Evolutionary conservation across 1,284 basidiomycete species (phyloP).

Genomic region (Puccinia polysora): DNA sequence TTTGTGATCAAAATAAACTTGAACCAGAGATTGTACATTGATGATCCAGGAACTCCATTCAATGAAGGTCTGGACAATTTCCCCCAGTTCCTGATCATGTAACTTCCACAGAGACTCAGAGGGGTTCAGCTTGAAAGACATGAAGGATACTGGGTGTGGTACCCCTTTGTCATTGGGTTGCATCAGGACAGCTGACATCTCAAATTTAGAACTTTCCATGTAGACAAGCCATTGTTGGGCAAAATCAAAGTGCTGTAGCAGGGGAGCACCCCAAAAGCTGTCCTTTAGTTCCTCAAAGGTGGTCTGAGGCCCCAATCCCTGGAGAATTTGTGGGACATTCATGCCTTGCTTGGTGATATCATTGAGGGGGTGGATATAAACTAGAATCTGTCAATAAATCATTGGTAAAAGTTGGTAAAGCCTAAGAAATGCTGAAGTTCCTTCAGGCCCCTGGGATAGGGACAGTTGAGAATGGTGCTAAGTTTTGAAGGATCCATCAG

Average conservation of each 20-base stretch:
- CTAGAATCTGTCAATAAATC: background rate
- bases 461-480: background rate
- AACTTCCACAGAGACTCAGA: background rate
- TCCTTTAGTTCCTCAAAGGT: background rate
- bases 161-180: slow-evolving; percentile 32
- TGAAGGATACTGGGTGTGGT: slow-evolving; percentile 35
- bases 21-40: background rate
- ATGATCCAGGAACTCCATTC: slow-evolving; percentile 6
- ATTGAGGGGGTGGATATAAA: background rate
- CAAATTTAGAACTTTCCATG: slow-evolving; percentile 43
- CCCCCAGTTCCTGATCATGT: slow-evolving; percentile 6
- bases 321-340: background rate
- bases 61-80: background rate
- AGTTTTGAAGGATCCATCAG: background rate
- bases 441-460: background rate
- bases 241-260: background rate
- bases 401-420: background rate
- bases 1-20: background rate
- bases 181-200: slow-evolving; percentile 37
- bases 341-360: background rate
- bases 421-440: background rate
- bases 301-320: too few relatives aligned
- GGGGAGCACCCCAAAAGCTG: background rate
- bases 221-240: slow-evolving; percentile 47
- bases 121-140: background rate